phyloP scores from a whole-genome alignment of 164 flowering plant genomes.

The Liriodendron chinense region DNA sequence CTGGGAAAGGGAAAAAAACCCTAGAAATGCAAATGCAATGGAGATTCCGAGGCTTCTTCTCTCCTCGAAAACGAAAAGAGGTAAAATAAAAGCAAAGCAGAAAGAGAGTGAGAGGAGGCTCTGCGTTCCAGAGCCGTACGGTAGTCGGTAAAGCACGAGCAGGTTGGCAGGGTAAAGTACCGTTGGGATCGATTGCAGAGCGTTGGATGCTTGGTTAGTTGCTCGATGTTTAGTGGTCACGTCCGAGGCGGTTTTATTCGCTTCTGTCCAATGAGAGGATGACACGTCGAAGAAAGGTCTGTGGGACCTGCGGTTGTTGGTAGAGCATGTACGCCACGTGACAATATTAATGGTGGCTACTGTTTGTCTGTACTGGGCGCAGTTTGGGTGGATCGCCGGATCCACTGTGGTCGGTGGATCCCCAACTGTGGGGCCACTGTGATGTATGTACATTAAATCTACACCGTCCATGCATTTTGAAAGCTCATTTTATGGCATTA shows the following conservation, averaged over 20 bases:
- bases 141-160: background rate
- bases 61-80: background rate
- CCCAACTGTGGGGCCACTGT: no score
- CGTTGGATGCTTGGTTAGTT: background rate
- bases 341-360: background rate
- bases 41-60: background rate
- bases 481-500: no score
- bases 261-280: background rate
- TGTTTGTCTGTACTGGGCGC: background rate
- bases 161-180: background rate
- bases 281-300: background rate
- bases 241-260: slow-evolving; percentile 11
- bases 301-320: background rate
- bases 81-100: background rate
- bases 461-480: no score
- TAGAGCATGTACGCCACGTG: slow-evolving; percentile 1
- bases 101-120: background rate
- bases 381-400: no score
- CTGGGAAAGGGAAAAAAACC: background rate
- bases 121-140: slow-evolving; percentile 1
- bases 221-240: background rate
- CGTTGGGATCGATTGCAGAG: background rate
- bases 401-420: no score
- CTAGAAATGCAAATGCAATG: background rate
- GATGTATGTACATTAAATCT: no score